phyloP scores from a whole-genome alignment of 2,329 filamentous ascomycete genomes.

The Trichophyton schoenleinii region DNA sequence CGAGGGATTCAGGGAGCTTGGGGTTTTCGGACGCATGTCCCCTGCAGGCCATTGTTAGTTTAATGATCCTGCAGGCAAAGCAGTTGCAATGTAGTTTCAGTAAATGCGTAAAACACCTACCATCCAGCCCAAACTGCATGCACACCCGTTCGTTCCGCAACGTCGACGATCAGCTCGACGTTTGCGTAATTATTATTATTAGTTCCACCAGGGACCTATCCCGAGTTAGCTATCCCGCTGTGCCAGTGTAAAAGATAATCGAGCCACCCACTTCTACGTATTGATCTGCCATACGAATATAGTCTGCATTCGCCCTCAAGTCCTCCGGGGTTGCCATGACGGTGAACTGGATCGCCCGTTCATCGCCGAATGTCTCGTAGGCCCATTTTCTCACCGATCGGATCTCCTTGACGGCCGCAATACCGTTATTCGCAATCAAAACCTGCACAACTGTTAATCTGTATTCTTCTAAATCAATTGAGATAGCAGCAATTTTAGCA shows the following conservation, averaged over 20 bases:
- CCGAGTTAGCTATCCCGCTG: not conserved
- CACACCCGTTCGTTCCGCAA: conserved; percentile 96
- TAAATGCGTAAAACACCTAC: conserved; percentile 40
- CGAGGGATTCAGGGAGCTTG: conserved; percentile 87
- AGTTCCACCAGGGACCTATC: conserved; percentile 78
- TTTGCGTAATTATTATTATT: conserved; percentile 99
- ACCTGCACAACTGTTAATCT: conserved; percentile 47
- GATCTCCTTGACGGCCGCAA: conserved; percentile 98
- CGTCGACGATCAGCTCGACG: conserved; percentile 95
- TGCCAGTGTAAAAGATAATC: not conserved
- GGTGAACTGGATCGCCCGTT: conserved; percentile 96
- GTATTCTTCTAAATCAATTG: not conserved
- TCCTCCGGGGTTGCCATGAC: conserved; percentile 99
- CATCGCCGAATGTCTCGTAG: conserved; percentile 98
- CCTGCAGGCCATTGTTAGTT: conserved; percentile 36
- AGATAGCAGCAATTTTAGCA: conserved; percentile 27
- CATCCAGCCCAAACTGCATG: conserved; percentile 99
- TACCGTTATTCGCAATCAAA: conserved; percentile 98
- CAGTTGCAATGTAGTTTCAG: not conserved
- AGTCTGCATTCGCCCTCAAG: conserved; percentile 93
- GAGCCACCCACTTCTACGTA: conserved; percentile 68
- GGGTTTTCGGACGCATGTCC: conserved; percentile 98
- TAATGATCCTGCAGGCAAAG: conserved; percentile 12
- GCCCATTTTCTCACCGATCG: conserved; percentile 99
- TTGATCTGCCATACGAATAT: conserved; percentile 98